Conservation (phyloP, 768 basidiomycete genomes). For the Kwoniella mangroviensis region DNA sequence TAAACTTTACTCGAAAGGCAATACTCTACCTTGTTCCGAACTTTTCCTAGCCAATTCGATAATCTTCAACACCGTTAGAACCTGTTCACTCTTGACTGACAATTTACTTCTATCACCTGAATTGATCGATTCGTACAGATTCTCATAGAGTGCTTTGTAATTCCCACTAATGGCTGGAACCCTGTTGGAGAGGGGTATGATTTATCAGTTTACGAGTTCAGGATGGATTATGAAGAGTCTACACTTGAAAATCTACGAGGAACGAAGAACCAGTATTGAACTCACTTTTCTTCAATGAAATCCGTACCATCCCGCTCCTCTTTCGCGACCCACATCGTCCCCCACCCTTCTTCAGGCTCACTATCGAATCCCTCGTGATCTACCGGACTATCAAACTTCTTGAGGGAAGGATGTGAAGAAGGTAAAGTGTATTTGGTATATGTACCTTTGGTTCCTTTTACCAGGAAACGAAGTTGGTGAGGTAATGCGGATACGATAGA, state of each 20-base stretch:
- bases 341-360: constrained; percentile 37
- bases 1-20: constrained; percentile 15
- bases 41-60: constrained; percentile 75
- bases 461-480: constrained; percentile 71
- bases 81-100: constrained; percentile 75
- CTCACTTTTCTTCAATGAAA: constrained; percentile 20
- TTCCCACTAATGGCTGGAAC: constrained; percentile 34
- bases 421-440: constrained; percentile 66
- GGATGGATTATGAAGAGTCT: not conserved
- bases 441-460: constrained; percentile 73
- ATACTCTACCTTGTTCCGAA: constrained; percentile 64
- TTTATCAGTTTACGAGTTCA: not conserved
- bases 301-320: constrained; percentile 65
- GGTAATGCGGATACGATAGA: constrained; percentile 71
- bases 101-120: constrained; percentile 46
- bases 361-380: constrained; percentile 71
- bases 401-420: constrained; percentile 13
- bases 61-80: constrained; percentile 72
- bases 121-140: constrained; percentile 47
- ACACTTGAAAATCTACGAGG: not conserved
- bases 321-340: constrained; percentile 72
- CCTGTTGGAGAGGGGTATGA: not conserved
- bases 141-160: constrained; percentile 46
- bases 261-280: not conserved
- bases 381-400: constrained; percentile 64